Base-by-base conservation (phyloP, 106 monocot genomes). In the Dioscorea dumetorum region DNA sequence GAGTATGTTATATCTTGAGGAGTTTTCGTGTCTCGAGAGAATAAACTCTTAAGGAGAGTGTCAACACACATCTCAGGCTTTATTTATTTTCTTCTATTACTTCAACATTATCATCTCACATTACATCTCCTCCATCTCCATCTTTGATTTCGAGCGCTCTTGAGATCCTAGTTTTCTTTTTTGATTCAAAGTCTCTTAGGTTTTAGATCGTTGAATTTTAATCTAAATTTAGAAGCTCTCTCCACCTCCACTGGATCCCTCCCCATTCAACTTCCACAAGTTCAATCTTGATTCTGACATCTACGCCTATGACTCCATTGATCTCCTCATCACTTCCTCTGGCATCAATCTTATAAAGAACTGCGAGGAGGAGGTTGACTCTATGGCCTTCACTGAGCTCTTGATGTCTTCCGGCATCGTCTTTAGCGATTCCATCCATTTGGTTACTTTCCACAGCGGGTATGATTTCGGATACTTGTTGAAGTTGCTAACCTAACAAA, bases 241-340 rank as follows among this genome's bases (percentile, higher is more conserved):
- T 49, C 49, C 8, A 49, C 20, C 4, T 0, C 10, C n/a, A 5
- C 2, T 48, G 65, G 41, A 2, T 10, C 15, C 34, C 63, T 63
- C 17, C 63, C 63, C 13, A 4, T 66, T 66, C 65, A 66, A 66
- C 65, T 66, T 66, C 65, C 41, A 21, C 0, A 49, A 66, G 65
- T 66, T 66, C 65, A n/a, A 66, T 48, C 48, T 19, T 0, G 49
- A 16, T 20, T 4, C 4, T 19, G 34, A 66, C 49, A 6, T 49
- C 48, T 21, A 49, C 34, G 49, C 41, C 7, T 19, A 48, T 5
- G 48, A 48, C 21, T 66, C 65, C 48, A 49, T 66, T 8, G 48
- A 49, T 2, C n/a, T 66, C 22, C 65, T n/a, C n/a, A n/a, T 66
- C 48, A 35, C 20, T 2, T 18, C 18, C 34, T 12, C 41, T 6